Percentiles rank a stretch among this genome's conserved stretches.
Conservation (phyloP, 768 basidiomycete species). For the Boletellus sp. region DNA sequence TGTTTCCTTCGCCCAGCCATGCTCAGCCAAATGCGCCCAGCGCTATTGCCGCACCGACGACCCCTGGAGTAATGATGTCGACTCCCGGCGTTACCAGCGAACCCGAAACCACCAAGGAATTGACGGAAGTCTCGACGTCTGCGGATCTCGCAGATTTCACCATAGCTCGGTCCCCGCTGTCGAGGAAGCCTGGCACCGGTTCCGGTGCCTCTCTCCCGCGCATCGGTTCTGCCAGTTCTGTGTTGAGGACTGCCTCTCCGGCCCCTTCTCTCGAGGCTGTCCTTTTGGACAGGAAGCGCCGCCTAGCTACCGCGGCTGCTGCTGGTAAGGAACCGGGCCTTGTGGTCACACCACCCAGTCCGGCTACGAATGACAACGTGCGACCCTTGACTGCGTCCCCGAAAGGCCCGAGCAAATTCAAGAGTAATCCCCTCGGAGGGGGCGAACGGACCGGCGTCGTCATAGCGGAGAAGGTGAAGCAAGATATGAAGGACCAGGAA, state of each 20-base stretch:
- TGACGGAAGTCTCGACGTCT: not conserved
- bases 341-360: not conserved
- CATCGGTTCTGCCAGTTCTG: constrained; percentile 11
- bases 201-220: constrained; percentile 11
- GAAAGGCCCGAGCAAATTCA: constrained; percentile 59
- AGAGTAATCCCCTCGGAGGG: constrained; percentile 66
- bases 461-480: constrained; percentile 49
- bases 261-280: constrained; percentile 63
- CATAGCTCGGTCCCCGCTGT: not conserved
- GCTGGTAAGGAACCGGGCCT: constrained; percentile 15
- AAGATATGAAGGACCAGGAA: constrained; percentile 24
- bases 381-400: constrained; percentile 16
- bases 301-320: constrained; percentile 33
- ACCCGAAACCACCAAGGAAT: constrained; percentile 1
- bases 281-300: constrained; percentile 61
- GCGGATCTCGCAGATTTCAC: not conserved
- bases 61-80: not conserved
- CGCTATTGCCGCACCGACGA: not conserved
- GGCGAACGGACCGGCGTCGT: constrained; percentile 41
- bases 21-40: not conserved
- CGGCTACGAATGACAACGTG: constrained; percentile 10
- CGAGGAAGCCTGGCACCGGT: constrained; percentile 18
- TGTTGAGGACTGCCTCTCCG: constrained; percentile 43
- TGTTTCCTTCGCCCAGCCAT: constrained; percentile 6
- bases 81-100: not conserved